Conservation (phyloP, 2,329 filamentous ascomycete species). For the Alternaria novae-zelandiae region DNA sequence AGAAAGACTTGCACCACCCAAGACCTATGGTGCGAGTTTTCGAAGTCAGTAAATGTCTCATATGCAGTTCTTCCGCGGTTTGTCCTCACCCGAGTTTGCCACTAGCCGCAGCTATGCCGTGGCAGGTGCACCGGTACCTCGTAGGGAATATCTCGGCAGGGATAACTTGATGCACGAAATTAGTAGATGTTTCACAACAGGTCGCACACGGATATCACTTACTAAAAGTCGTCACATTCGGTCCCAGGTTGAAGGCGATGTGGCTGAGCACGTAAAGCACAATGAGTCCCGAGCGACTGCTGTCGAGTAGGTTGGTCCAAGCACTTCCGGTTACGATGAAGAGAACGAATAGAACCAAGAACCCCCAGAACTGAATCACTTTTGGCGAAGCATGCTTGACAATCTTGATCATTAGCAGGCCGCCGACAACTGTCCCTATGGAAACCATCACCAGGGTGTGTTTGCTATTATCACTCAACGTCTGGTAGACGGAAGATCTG, state of each 20-base stretch:
- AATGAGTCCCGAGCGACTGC: slow-evolving; percentile 32
- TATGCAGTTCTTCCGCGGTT: neutral
- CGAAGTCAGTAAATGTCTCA: neutral
- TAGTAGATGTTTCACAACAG: neutral
- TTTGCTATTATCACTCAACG: slow-evolving; percentile 38
- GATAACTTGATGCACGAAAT: slow-evolving; percentile 40
- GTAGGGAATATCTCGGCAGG: slow-evolving; percentile 65
- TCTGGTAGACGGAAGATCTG: slow-evolving; percentile 25
- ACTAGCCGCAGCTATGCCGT: slow-evolving; percentile 60
- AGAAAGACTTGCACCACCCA: slow-evolving; percentile 53
- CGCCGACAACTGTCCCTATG: slow-evolving; percentile 39
- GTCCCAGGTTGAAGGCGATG: slow-evolving; percentile 46
- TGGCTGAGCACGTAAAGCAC: slow-evolving; percentile 43
- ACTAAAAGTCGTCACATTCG: slow-evolving; percentile 46
- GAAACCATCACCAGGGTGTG: slow-evolving; percentile 45
- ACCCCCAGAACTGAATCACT: slow-evolving; percentile 44
- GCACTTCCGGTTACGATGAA: slow-evolving; percentile 44
- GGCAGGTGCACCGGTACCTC: slow-evolving; percentile 60
- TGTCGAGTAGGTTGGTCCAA: slow-evolving; percentile 37
- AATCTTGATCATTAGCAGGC: slow-evolving; percentile 41
- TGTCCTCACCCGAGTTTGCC: slow-evolving; percentile 57
- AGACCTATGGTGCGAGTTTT: slow-evolving; percentile 30
- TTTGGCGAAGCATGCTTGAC: slow-evolving; percentile 44
- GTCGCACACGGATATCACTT: neutral
- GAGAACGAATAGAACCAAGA: slow-evolving; percentile 37